phyloP scores from a whole-genome alignment of 805 yeast species.

The Saccharomycopsis olivae region DNA sequence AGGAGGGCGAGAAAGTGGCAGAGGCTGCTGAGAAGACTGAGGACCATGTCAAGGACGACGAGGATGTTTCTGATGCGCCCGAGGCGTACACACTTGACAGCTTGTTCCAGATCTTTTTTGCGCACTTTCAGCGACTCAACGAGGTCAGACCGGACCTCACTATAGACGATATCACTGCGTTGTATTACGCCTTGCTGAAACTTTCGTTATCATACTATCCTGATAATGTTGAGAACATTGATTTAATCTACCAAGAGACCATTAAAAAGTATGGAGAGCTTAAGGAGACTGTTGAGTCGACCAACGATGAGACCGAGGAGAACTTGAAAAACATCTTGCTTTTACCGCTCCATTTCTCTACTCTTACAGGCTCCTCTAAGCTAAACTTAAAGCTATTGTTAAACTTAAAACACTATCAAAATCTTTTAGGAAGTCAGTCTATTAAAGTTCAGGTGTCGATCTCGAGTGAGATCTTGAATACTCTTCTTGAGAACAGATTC shows the following conservation, averaged over 20 bases:
- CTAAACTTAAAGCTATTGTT: conserved; percentile 25
- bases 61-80: conserved; percentile 9
- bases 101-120: conserved; percentile 58
- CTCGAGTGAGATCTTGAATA: conserved; percentile 50
- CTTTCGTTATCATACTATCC: conserved; percentile 62
- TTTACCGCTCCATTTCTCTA: conserved; percentile 36
- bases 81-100: conserved; percentile 3
- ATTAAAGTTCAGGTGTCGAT: conserved; percentile 42
- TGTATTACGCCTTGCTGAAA: conserved; percentile 56
- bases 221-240: conserved; percentile 45
- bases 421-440: conserved; percentile 45
- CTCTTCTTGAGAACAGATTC: conserved; percentile 33
- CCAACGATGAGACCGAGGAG: conserved; percentile 24
- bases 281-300: conserved; percentile 20
- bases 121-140: conserved; percentile 45
- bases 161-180: conserved; percentile 49
- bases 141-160: conserved; percentile 56
- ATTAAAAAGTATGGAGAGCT: conserved; percentile 28
- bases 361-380: background rate
- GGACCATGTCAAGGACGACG: too few relatives aligned
- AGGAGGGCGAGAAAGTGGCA: too few relatives aligned
- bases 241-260: conserved; percentile 50
- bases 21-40: conserved; percentile 6
- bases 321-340: conserved; percentile 37
- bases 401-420: conserved; percentile 38